Evolutionary conservation across 139 green algal genomes (phyloP), one percentile per base, ranked within the genome.

Genomic region (Chlamydomonas eustigma): DNA sequence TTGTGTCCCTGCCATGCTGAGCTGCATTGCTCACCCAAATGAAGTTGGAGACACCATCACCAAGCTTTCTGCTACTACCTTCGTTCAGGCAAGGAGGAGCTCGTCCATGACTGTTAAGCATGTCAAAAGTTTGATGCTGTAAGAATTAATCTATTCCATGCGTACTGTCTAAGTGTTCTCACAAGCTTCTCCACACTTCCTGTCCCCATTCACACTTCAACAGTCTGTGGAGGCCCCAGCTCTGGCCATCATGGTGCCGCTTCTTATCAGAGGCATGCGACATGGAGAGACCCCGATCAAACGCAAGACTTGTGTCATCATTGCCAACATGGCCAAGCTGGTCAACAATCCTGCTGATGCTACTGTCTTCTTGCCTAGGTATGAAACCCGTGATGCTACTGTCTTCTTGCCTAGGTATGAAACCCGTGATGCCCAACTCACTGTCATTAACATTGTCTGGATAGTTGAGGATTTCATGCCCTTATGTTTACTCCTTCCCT

Each of bases 281-380:
- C 52, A 76, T 28, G 71, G 81, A 51, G 65, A 84, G 34, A 94
- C 91, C 6, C 80, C 91, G 76, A 93, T 97, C 82, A 92, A 94
- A 88, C 90, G 93, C 77, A 94, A 97, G 88, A 80, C 88, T 28
- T 87, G 82, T 65, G 78, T 95, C 74, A 96, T 97, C 85, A 94
- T 94, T 58, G 86, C 92, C 78, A 97, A 97, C 90, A 97, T 98
- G 93, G 83, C 83, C 72, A 97, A 98, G 86, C 88, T 94, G 64
- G 92, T 97, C n/a, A 37, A 93, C 73, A 90, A 92, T 74, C 88
- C 93, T 6, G 71, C 76, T 24, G 90, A 97, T 64, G 94, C 91
- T 30, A 79, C 86, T 4, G 84, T 90, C 68, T 98, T 98, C 88
- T 75, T 96, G 80, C 89, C 91, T 38, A 82, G 44, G 44, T 58